Percentiles rank a stretch among this genome's conserved stretches.
phyloP scores from a whole-genome alignment of 176 grass and related monocot species.

The Neostapfia colusana region DNA sequence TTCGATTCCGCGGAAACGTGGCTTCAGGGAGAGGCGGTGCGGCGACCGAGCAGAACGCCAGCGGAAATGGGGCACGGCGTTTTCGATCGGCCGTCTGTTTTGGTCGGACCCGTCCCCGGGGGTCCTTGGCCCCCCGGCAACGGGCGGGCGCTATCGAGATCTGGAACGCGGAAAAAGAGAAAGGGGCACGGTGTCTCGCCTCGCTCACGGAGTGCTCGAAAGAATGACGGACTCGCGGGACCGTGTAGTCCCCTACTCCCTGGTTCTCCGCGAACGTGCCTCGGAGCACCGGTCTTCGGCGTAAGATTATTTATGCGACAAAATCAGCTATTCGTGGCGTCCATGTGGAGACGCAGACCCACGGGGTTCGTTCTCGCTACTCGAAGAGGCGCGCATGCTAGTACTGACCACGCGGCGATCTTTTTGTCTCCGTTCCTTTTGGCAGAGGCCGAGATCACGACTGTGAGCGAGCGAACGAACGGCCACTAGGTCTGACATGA shows the following conservation, averaged over 20 bases:
- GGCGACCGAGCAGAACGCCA: background rate
- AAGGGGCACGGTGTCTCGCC: background rate
- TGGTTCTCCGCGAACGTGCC: no score
- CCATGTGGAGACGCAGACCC: slow-evolving; percentile 27
- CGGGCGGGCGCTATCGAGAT: slow-evolving; percentile 24
- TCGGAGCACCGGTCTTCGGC: background rate
- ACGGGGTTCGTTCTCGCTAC: background rate
- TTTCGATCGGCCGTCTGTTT: background rate
- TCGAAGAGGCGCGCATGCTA: slow-evolving; percentile 7
- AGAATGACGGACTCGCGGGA: background rate
- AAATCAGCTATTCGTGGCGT: slow-evolving; percentile 2
- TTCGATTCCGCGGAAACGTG: slow-evolving; percentile 32
- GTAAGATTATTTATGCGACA: slow-evolving; percentile 21
- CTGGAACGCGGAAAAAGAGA: background rate
- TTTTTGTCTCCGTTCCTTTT: slow-evolving; percentile 15
- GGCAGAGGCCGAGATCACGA: background rate
- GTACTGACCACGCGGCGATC: background rate
- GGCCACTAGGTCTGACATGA: no score
- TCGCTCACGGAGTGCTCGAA: background rate
- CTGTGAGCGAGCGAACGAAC: background rate
- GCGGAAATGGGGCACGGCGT: background rate
- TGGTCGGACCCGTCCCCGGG: no score
- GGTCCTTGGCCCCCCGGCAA: no score
- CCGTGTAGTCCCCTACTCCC: background rate
- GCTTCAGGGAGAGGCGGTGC: no score